phyloP scores from a whole-genome alignment of 2,329 filamentous ascomycete species.

The Pestalotiopsis sp. region DNA sequence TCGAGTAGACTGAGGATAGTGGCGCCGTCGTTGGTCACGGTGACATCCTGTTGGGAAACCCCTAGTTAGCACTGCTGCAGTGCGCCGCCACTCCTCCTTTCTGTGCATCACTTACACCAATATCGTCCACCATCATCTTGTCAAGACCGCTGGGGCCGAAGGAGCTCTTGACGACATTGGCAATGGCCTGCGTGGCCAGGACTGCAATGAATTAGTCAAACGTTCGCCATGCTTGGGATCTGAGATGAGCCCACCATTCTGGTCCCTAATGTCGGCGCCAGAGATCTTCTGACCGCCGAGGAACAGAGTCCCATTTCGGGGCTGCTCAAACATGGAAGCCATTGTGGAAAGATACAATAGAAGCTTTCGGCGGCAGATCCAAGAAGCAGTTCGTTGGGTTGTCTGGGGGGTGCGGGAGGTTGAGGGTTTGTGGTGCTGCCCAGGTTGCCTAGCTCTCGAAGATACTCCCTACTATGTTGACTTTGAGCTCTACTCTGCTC shows the following conservation, averaged over 20 bases:
- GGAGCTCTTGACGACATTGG: slow-evolving; percentile 98
- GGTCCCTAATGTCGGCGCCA: slow-evolving; percentile 92
- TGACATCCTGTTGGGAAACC: slow-evolving; percentile 72
- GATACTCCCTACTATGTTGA: neutral
- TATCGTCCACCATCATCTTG: slow-evolving; percentile 99
- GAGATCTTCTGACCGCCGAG: slow-evolving; percentile 97
- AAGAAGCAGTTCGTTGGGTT: neutral
- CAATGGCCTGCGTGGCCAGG: slow-evolving; percentile 91
- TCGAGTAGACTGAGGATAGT: slow-evolving; percentile 95
- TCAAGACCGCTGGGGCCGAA: slow-evolving; percentile 96
- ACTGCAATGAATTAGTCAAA: slow-evolving; percentile 52
- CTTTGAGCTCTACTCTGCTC: slow-evolving; percentile 5
- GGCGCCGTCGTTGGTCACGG: slow-evolving; percentile 97
- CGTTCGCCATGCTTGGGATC: neutral
- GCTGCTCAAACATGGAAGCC: slow-evolving; percentile 95
- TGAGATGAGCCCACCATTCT: slow-evolving; percentile 71
- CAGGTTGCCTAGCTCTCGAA: slow-evolving; percentile 10
- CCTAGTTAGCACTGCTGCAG: slow-evolving; percentile 2
- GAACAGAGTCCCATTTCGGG: slow-evolving; percentile 94
- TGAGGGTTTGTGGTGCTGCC: neutral
- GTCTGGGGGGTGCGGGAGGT: neutral
- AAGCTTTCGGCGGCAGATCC: neutral
- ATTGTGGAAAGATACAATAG: slow-evolving; percentile 50
- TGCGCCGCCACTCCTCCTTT: neutral
- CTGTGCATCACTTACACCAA: slow-evolving; percentile 68